Evolutionary conservation across 163 green algal species (phyloP).

Genomic region (Picocystis sp.): DNA sequence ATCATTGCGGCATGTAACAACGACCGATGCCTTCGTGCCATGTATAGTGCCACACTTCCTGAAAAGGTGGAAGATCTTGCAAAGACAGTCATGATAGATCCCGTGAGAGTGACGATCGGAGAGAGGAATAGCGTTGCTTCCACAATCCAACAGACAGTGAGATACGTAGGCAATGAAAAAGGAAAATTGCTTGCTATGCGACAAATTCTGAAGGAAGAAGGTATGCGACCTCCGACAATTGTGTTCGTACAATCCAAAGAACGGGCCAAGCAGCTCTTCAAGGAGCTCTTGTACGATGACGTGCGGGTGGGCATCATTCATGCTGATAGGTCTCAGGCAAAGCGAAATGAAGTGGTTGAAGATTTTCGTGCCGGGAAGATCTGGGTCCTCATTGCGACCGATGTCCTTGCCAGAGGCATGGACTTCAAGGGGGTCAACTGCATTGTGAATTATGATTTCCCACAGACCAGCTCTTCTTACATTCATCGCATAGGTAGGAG

Average conservation of each 20-base stretch:
- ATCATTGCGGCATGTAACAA: slow-evolving; percentile 4
- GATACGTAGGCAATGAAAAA: slow-evolving; percentile 71
- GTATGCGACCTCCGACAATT: slow-evolving; percentile 68
- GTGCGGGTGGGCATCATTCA: slow-evolving; percentile 70
- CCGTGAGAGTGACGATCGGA: slow-evolving; percentile 45
- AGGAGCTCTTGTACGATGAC: slow-evolving; percentile 66
- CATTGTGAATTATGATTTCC: slow-evolving; percentile 96
- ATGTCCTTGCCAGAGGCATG: slow-evolving; percentile 85
- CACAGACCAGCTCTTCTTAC: slow-evolving; percentile 66
- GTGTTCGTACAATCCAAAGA: slow-evolving; percentile 68
- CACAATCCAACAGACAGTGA: slow-evolving; percentile 65
- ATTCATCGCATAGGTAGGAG: slow-evolving; percentile 76
- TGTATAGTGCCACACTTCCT: slow-evolving; percentile 88
- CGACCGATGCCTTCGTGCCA: slow-evolving; percentile 9
- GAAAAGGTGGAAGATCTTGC: slow-evolving; percentile 72
- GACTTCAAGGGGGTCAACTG: slow-evolving; percentile 85
- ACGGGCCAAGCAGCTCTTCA: slow-evolving; percentile 55
- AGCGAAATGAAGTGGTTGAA: slow-evolving; percentile 50
- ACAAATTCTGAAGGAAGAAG: slow-evolving; percentile 55
- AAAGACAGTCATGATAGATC: slow-evolving; percentile 55
- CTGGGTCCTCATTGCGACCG: slow-evolving; percentile 86
- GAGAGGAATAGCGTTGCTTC: slow-evolving; percentile 18
- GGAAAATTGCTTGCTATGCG: slow-evolving; percentile 82
- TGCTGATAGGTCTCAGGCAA: slow-evolving; percentile 45
- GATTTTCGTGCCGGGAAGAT: slow-evolving; percentile 62